Evolutionary conservation across 495 filamentous ascomycete species (phyloP).

Genomic region (Rusavskia elegans): DNA sequence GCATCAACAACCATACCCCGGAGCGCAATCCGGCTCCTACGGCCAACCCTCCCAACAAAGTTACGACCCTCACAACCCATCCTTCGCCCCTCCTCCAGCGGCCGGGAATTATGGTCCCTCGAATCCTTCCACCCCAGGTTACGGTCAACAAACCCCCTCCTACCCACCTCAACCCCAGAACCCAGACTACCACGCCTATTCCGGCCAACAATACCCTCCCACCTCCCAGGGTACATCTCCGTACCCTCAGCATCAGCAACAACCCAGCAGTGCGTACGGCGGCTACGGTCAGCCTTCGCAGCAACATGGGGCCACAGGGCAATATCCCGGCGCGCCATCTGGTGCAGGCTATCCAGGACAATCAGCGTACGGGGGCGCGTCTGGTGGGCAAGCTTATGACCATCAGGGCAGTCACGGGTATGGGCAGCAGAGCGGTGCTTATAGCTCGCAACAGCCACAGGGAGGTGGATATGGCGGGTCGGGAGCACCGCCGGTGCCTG

Average conservation of each 20-base stretch:
- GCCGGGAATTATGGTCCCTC: neutral
- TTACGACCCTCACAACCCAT: slow-evolving; percentile 2
- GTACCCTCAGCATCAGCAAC: neutral
- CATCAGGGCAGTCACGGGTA: neutral
- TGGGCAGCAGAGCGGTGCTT: neutral
- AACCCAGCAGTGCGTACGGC: neutral
- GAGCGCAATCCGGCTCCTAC: neutral
- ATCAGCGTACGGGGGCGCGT: slow-evolving; percentile 2
- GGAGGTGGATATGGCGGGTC: slow-evolving; percentile 2
- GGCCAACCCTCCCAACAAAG: slow-evolving; percentile 6
- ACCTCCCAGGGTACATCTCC: neutral
- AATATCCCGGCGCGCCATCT: neutral
- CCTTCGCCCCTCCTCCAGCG: neutral
- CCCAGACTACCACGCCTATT: slow-evolving; percentile 1
- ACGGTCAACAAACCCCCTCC: slow-evolving; percentile 3
- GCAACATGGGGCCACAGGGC: neutral
- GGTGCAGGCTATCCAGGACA: slow-evolving; percentile 6
- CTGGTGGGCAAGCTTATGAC: slow-evolving; percentile 7
- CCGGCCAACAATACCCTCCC: slow-evolving; percentile 4
- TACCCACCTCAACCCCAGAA: slow-evolving; percentile 1
- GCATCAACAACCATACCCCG: neutral
- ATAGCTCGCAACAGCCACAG: slow-evolving; percentile 2
- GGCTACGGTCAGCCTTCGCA: too few species aligned
- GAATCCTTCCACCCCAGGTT: neutral
- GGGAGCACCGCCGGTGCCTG: slow-evolving; percentile 2